Conservation (phyloP, 2,329 filamentous ascomycete species). For the Aspergillus ibericus region DNA sequence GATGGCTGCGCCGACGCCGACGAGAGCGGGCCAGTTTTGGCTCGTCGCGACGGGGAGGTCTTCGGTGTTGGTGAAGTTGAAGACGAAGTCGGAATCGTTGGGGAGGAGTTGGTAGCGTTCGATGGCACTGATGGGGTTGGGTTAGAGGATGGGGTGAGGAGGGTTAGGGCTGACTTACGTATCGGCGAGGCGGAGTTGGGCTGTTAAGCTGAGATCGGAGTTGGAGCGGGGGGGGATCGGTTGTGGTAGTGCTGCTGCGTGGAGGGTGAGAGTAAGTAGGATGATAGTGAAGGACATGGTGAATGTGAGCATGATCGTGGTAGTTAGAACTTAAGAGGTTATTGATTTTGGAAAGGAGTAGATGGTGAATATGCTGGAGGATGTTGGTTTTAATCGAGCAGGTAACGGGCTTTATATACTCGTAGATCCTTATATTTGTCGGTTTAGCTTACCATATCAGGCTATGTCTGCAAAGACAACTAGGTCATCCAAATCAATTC, state of each 20-base stretch:
- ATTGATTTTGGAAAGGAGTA: not conserved
- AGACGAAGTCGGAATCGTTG: conserved; percentile 24
- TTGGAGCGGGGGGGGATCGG: conserved; percentile 13
- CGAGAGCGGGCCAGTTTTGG: conserved; percentile 21
- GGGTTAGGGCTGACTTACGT: conserved; percentile 13
- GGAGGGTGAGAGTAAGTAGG: conserved; percentile 10
- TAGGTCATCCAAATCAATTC: too few species aligned
- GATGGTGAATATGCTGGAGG: conserved; percentile 1
- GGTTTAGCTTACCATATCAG: not conserved
- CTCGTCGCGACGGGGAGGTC: conserved; percentile 17
- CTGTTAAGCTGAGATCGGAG: conserved; percentile 20
- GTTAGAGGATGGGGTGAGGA: not conserved
- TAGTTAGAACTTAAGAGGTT: not conserved
- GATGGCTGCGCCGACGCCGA: conserved; percentile 18
- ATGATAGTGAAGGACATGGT: conserved; percentile 6
- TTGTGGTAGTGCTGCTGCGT: conserved; percentile 16
- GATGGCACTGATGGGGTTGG: conserved; percentile 13
- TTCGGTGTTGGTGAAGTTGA: conserved; percentile 16
- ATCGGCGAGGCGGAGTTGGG: conserved; percentile 22
- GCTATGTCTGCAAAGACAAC: not conserved
- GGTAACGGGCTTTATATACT: conserved; percentile 6
- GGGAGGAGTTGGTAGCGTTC: conserved; percentile 26
- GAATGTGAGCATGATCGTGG: conserved; percentile 9
- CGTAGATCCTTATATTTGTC: not conserved
- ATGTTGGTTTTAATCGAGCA: not conserved